A percentile compares a stretch with the other conserved stretches of the same genome.
Conservation (phyloP, 2,329 filamentous ascomycete genomes). For the Ilyonectria sp. region DNA sequence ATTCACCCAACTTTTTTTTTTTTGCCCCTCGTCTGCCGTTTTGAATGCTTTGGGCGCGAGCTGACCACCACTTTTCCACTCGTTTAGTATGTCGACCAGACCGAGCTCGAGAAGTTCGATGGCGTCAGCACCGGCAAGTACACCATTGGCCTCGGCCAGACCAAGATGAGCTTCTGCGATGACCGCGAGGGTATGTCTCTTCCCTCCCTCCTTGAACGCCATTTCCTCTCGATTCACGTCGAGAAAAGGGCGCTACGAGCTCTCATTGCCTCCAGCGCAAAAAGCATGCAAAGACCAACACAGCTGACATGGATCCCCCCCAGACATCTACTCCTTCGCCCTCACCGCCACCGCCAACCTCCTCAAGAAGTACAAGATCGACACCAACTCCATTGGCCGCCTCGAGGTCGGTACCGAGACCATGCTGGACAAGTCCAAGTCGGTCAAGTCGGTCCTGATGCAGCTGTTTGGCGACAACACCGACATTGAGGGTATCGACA, state of each 20-base stretch:
- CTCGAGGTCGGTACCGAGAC: constrained; percentile 91
- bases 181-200: constrained; percentile 80
- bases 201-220: constrained; percentile 25
- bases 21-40: constrained; percentile 42
- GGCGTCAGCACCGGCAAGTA: constrained; percentile 87
- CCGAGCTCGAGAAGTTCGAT: constrained; percentile 89
- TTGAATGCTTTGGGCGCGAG: constrained; percentile 39
- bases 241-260: not conserved
- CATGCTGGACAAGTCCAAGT: constrained; percentile 91
- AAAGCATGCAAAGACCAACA: constrained; percentile 12
- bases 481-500: constrained; percentile 88
- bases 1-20: constrained; percentile 35
- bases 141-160: constrained; percentile 92
- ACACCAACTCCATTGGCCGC: constrained; percentile 82
- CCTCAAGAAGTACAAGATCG: constrained; percentile 86
- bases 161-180: constrained; percentile 93
- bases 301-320: constrained; percentile 33
- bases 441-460: constrained; percentile 90
- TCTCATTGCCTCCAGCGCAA: constrained; percentile 6
- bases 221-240: constrained; percentile 18
- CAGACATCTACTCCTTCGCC: constrained; percentile 90
- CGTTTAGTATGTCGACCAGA: constrained; percentile 85
- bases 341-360: constrained; percentile 85
- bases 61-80: constrained; percentile 44
- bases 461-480: constrained; percentile 88